Conservation (phyloP, 2,329 filamentous ascomycete genomes). For the Celoporthe dispersa region DNA sequence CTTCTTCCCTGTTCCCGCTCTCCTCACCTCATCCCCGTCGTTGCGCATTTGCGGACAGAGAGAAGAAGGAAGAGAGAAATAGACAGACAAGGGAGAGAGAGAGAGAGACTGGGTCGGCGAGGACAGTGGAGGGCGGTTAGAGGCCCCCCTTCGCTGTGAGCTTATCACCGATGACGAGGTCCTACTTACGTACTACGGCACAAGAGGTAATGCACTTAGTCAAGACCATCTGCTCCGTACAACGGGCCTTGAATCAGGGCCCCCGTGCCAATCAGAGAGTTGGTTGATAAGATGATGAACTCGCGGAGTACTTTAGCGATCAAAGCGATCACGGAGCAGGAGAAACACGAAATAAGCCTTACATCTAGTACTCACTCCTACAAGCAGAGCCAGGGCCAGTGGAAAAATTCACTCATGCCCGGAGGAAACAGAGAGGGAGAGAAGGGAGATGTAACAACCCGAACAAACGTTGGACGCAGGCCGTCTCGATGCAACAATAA, state of each 20-base stretch:
- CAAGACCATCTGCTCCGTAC: not conserved
- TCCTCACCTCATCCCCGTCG: not conserved
- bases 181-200: not conserved
- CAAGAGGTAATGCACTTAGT: not conserved
- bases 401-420: too few relatives aligned
- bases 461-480: not conserved
- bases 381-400: not conserved
- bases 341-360: not conserved
- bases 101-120: not conserved
- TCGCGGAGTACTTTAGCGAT: slow-evolving; percentile 1
- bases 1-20: too few relatives aligned
- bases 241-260: not conserved
- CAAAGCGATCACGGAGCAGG: slow-evolving; percentile 5
- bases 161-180: not conserved
- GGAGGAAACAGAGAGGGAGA: too few relatives aligned
- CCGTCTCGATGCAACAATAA: not conserved
- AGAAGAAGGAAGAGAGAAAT: not conserved
- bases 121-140: not conserved
- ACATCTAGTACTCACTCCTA: not conserved
- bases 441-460: not conserved
- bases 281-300: not conserved
- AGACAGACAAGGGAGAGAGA: not conserved
- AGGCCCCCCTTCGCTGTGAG: not conserved
- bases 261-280: not conserved
- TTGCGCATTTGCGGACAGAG: not conserved